These are phyloP conservation scores for Phytophthora multivora DNA, from an alignment of 352 stramenopile genomes.

Conservation along the genomic window DNA sequence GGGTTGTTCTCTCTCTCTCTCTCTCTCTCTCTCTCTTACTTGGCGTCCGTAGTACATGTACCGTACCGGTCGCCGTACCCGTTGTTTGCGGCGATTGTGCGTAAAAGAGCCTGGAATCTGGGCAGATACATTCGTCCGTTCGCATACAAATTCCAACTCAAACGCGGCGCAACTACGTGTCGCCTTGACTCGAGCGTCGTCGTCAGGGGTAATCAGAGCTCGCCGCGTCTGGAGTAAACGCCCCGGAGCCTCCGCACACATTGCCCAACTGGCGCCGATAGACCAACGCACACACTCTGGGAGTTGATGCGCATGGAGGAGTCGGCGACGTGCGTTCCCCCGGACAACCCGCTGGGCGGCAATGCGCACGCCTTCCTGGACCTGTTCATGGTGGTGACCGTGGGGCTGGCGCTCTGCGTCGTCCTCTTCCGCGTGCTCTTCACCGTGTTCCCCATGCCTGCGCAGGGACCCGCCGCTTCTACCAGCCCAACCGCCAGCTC, in stretches of 20 bases:
- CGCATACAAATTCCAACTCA: slow-evolving; percentile 27
- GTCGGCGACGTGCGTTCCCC: slow-evolving; percentile 16
- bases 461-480: not conserved
- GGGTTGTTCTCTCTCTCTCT: no score
- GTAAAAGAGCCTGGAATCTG: slow-evolving; percentile 6
- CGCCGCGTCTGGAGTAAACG: slow-evolving; percentile 12
- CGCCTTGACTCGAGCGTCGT: not conserved
- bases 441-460: slow-evolving; percentile 42
- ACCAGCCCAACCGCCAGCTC: slow-evolving; percentile 1
- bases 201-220: slow-evolving; percentile 12
- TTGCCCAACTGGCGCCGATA: slow-evolving; percentile 10
- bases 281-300: not conserved
- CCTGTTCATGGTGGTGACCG: slow-evolving; percentile 68
- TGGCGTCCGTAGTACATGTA: no score
- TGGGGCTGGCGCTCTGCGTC: slow-evolving; percentile 64
- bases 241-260: not conserved
- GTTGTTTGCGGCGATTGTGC: slow-evolving; percentile 2
- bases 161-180: not conserved
- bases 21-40: no score
- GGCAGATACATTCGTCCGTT: slow-evolving; percentile 3
- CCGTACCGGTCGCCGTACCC: no score
- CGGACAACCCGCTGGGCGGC: slow-evolving; percentile 10
- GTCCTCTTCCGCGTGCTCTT: slow-evolving; percentile 75
- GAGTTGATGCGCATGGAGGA: not conserved
- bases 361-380: slow-evolving; percentile 52